Evolutionary conservation across 2,329 filamentous ascomycete genomes (phyloP), one percentile per base, ranked within the genome.

Genomic region (Eurotiales sp.): DNA sequence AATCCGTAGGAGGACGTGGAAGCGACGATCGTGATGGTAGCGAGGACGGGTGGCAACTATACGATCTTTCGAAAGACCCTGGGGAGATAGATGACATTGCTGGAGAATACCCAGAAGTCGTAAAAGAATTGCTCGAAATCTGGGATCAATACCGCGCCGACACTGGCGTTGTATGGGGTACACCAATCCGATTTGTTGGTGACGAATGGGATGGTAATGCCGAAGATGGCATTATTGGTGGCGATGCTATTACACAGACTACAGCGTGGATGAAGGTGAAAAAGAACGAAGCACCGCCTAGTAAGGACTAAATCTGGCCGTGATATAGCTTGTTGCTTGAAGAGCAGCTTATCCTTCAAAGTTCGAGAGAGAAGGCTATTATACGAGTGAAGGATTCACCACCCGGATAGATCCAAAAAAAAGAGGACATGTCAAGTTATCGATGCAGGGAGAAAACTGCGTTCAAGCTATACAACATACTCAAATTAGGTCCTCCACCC

Each of bases 401-500:
- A n/a, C n/a, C 34, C n/a, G 34, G 14, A 12, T 37, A 37, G 7
- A 37, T n/a, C 7, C 39, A 45, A 27, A 22, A n/a, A 2, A 11
- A 34, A 34, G 17, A 5, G 23, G 5, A 44, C 25, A 27, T 27
- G 25, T 27, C 25, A 27, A 27, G 25, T 6, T 27, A 27, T 27
- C 5, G 25, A 27, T 27, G 25, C n/a, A 19, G n/a, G 6, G 34
- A 4, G 6, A 7, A 19, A 37, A 37, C 34, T 37, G 34, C 25
- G 10, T 27, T 27, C 10, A 27, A 27, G n/a, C 22, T 23, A 14
- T 23, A 25, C 17, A 14, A 15, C 17, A 14, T 23, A 15, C 12
- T 21, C 2, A 17, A 37, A 36, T 54, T 42, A 89, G n/a, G 86
- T 85, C 67, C 88, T 82, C 76, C 92, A 92, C 48, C 88, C 87